These are phyloP conservation scores for Penicillium tannophilum DNA, from an alignment of 495 filamentous ascomycete genomes.

Conservation along the genomic window DNA sequence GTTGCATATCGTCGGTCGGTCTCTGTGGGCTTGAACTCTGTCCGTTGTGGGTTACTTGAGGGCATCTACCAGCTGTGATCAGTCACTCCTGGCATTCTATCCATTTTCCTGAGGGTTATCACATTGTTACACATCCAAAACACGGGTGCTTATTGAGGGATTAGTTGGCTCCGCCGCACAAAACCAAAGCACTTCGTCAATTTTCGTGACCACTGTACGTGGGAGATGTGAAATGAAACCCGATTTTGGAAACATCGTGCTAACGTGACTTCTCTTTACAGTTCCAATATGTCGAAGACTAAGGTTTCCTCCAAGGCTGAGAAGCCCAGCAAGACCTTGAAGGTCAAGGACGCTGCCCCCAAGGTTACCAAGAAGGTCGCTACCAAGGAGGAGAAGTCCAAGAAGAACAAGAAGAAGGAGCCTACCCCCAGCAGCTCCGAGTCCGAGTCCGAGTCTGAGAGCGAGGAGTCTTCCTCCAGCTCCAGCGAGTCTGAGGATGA, in stretches of 20 bases:
- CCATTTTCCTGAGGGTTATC: constrained; percentile 36
- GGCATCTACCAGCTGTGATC: constrained; percentile 42
- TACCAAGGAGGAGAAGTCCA: constrained; percentile 42
- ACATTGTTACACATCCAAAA: constrained; percentile 32
- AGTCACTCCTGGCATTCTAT: constrained; percentile 35
- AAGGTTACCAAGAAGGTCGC: constrained; percentile 31
- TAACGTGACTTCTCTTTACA: constrained; percentile 30
- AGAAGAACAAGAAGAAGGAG: constrained; percentile 27
- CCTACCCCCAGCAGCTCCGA: constrained; percentile 37
- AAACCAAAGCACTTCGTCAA: constrained; percentile 21
- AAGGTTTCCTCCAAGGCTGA: constrained; percentile 49
- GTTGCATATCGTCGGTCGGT: constrained; percentile 48
- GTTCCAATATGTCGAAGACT: constrained; percentile 55
- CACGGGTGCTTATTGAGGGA: constrained; percentile 45
- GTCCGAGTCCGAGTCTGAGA: constrained; percentile 33
- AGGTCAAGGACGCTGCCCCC: constrained; percentile 55
- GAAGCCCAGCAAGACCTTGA: constrained; percentile 51
- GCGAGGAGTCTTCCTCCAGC: constrained; percentile 26
- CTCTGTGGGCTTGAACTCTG: constrained; percentile 53
- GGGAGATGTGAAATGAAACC: constrained; percentile 22
- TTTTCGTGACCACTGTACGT: constrained; percentile 23
- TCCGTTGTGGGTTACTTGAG: constrained; percentile 52
- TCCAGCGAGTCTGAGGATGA: constrained; percentile 44
- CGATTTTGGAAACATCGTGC: constrained; percentile 34
- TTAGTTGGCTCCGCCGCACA: constrained; percentile 47